Evolutionary conservation across 148 eudicot genomes (phyloP).

Genomic region (Rhododendron molle): DNA sequence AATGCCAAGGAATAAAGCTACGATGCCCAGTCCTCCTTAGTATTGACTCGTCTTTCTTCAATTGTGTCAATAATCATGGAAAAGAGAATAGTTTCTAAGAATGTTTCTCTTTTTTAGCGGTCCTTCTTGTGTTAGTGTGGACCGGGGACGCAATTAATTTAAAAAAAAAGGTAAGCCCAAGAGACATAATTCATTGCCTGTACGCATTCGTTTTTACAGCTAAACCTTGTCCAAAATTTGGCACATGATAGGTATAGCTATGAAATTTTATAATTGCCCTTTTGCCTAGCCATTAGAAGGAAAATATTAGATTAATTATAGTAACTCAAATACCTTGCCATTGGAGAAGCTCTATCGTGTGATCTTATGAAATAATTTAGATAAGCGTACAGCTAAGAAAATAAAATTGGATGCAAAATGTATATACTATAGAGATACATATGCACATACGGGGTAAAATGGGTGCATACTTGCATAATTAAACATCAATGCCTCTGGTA

Average conservation of each 20-base stretch:
- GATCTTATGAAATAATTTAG: neutral
- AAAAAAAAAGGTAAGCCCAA: neutral
- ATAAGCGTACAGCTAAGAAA: neutral
- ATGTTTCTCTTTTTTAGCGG: neutral
- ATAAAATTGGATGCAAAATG: neutral
- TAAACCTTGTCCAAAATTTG: neutral
- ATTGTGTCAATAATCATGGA: neutral
- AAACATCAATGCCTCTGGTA: neutral
- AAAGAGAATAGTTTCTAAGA: neutral
- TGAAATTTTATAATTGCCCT: neutral
- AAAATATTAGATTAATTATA: neutral
- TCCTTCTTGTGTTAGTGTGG: neutral
- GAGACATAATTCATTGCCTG: neutral
- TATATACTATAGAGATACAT: neutral
- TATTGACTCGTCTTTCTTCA: neutral
- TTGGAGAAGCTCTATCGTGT: neutral
- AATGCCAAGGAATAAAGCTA: neutral
- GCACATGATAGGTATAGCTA: neutral
- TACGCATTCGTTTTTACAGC: neutral
- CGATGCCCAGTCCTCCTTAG: neutral
- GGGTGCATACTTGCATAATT: neutral
- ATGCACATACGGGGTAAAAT: neutral
- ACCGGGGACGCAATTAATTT: neutral
- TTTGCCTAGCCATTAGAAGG: neutral
- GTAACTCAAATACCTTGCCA: neutral